Evolutionary conservation across 1,284 basidiomycete species (phyloP).

Genomic region (Athelia psychrophila): DNA sequence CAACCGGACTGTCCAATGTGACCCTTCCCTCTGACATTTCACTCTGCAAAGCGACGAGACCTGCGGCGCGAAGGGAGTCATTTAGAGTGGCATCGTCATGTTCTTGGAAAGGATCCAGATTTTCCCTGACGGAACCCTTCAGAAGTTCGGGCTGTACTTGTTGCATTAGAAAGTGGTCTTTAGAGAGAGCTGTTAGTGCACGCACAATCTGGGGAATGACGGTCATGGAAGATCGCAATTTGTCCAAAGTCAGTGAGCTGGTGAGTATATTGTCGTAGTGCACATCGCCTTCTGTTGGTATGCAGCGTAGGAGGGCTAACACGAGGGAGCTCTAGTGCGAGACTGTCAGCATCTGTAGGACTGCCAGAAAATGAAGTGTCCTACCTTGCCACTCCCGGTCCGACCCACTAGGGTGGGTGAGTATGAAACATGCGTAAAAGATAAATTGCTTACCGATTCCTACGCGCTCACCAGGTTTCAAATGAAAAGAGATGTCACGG

Average conservation of each 20-base stretch:
- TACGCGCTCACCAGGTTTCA: slow-evolving; percentile 48
- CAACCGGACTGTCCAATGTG: slow-evolving; percentile 30
- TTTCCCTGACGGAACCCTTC: slow-evolving; percentile 30
- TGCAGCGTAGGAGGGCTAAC: slow-evolving; percentile 41
- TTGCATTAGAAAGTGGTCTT: not conserved
- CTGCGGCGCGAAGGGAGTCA: slow-evolving; percentile 24
- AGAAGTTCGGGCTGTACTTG: slow-evolving; percentile 37
- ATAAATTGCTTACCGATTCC: slow-evolving; percentile 36
- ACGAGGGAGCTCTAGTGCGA: slow-evolving; percentile 38
- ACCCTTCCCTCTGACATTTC: slow-evolving; percentile 24
- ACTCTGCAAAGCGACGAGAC: slow-evolving; percentile 26
- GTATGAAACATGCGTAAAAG: slow-evolving; percentile 4
- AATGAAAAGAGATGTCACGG: slow-evolving; percentile 43
- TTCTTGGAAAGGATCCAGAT: slow-evolving; percentile 47
- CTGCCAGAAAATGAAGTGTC: not conserved
- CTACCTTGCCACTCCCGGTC: slow-evolving; percentile 54
- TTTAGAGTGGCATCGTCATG: slow-evolving; percentile 43
- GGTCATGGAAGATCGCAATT: slow-evolving; percentile 49
- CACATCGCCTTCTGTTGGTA: slow-evolving; percentile 43
- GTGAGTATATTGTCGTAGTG: slow-evolving; percentile 39
- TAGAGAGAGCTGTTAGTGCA: not conserved
- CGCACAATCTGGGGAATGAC: slow-evolving; percentile 42
- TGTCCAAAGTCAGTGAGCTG: slow-evolving; percentile 45
- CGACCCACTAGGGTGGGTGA: slow-evolving; percentile 38
- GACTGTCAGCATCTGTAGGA: not conserved